These are phyloP conservation scores for Lachancea sp. DNA, from an alignment of 805 yeast species.

Conservation along the genomic window DNA sequence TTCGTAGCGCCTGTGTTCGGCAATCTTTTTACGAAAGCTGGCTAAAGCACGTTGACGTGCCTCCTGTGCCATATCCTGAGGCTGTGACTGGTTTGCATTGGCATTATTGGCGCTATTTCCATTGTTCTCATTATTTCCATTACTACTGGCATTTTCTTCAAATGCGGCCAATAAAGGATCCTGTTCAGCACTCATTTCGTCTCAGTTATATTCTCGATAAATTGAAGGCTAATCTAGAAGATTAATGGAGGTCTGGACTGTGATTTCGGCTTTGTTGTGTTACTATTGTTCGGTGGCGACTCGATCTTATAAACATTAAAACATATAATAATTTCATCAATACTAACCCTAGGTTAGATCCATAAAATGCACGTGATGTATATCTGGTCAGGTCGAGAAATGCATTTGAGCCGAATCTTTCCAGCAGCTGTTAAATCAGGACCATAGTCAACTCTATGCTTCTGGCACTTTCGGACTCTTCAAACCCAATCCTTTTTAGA, in stretches of 20 bases:
- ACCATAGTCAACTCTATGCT: too few relatives aligned
- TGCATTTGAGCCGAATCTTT: too few relatives aligned
- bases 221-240: neutral
- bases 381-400: too few relatives aligned
- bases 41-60: constrained; percentile 65
- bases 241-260: neutral
- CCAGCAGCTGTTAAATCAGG: too few relatives aligned
- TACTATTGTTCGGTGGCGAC: constrained; percentile 5
- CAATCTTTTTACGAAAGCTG: constrained; percentile 74
- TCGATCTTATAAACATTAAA: too few relatives aligned
- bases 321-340: too few relatives aligned
- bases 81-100: constrained; percentile 14
- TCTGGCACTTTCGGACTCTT: too few relatives aligned
- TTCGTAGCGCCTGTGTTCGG: constrained; percentile 94
- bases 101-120: constrained; percentile 22
- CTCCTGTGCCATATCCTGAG: constrained; percentile 44
- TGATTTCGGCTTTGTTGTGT: neutral
- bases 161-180: constrained; percentile 75
- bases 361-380: too few relatives aligned
- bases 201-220: neutral
- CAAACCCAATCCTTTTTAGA: too few relatives aligned
- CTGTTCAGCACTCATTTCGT: constrained; percentile 51
- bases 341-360: too few relatives aligned
- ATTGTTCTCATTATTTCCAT: constrained; percentile 9
- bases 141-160: constrained; percentile 12